These are phyloP conservation scores for Scopulariopsis brevicaulis DNA, from an alignment of 2,329 filamentous ascomycete genomes.

Conservation along the genomic window DNA sequence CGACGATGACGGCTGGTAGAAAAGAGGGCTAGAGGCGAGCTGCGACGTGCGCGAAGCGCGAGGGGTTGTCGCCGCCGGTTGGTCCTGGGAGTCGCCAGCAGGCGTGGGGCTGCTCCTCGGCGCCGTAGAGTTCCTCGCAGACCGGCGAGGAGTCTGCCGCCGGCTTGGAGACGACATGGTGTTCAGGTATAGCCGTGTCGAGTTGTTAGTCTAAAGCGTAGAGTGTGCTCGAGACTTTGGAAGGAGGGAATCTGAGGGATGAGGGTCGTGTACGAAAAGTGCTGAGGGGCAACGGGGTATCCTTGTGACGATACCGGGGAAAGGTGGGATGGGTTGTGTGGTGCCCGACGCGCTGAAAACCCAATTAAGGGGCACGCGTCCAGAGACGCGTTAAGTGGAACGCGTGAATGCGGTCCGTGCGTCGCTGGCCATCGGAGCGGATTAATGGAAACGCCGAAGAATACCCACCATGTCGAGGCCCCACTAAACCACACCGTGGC, in stretches of 20 bases:
- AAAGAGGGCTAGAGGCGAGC: conserved; percentile 69
- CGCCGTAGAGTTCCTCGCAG: conserved; percentile 13
- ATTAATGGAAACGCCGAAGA: not conserved
- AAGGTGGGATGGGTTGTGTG: not conserved
- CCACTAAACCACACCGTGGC: conserved; percentile 8
- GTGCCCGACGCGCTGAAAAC: conserved; percentile 5
- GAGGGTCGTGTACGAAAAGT: not conserved
- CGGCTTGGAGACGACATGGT: conserved; percentile 34
- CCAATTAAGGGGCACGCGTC: conserved; percentile 6
- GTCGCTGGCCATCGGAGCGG: not conserved
- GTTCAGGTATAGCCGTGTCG: not conserved
- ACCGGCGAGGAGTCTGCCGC: conserved; percentile 28
- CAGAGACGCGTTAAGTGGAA: conserved; percentile 7
- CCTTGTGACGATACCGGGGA: conserved; percentile 1
- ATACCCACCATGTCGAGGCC: not conserved
- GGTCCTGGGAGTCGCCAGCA: conserved; percentile 9
- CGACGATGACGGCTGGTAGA: conserved; percentile 51
- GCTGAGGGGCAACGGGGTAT: not conserved
- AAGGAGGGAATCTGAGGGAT: not conserved
- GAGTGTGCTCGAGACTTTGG: too few species aligned
- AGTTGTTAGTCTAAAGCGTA: not conserved
- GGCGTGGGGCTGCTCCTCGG: conserved; percentile 34
- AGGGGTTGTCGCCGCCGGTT: conserved; percentile 25
- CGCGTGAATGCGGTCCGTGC: conserved; percentile 8
- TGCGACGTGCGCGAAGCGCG: conserved; percentile 26